A percentile compares a stretch with the other conserved stretches of the same genome.
These are phyloP conservation scores for Penicillium vulpinum DNA, from an alignment of 2,329 filamentous ascomycete genomes.

Conservation along the genomic window DNA sequence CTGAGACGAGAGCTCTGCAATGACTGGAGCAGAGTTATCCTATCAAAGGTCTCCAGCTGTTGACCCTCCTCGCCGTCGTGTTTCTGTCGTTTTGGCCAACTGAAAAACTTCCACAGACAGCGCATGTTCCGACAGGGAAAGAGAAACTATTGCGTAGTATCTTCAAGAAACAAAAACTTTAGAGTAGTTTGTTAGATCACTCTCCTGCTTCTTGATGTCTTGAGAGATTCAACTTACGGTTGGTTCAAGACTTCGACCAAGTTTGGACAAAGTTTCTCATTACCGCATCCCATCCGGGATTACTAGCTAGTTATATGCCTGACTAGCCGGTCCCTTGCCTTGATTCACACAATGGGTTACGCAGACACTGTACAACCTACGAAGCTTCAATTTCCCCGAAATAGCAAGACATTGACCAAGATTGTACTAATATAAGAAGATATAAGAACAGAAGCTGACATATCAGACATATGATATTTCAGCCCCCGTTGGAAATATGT, in stretches of 20 bases:
- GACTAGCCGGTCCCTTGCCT: background rate
- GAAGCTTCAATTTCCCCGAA: background rate
- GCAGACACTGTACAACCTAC: conserved; percentile 5
- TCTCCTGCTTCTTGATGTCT: background rate
- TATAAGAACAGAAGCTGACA: background rate
- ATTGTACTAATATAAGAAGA: background rate
- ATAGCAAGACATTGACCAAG: background rate
- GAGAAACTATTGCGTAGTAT: background rate
- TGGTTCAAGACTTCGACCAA: background rate
- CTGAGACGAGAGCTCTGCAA: conserved; percentile 6
- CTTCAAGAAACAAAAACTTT: background rate
- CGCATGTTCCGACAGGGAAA: conserved; percentile 7
- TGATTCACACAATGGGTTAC: conserved; percentile 7
- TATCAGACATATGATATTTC: background rate
- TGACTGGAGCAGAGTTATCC: conserved; percentile 5
- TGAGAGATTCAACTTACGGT: background rate
- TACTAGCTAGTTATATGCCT: background rate
- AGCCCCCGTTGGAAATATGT: background rate
- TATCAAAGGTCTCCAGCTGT: conserved; percentile 1
- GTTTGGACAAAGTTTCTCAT: background rate
- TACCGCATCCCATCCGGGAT: background rate
- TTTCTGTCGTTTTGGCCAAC: conserved; percentile 15
- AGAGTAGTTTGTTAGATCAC: background rate
- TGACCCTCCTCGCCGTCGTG: conserved; percentile 12
- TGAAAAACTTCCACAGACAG: conserved; percentile 18